A percentile compares a stretch with the other conserved stretches of the same genome.
Conservation (phyloP, 2,329 filamentous ascomycete genomes). For the Meredithiella fracta region DNA sequence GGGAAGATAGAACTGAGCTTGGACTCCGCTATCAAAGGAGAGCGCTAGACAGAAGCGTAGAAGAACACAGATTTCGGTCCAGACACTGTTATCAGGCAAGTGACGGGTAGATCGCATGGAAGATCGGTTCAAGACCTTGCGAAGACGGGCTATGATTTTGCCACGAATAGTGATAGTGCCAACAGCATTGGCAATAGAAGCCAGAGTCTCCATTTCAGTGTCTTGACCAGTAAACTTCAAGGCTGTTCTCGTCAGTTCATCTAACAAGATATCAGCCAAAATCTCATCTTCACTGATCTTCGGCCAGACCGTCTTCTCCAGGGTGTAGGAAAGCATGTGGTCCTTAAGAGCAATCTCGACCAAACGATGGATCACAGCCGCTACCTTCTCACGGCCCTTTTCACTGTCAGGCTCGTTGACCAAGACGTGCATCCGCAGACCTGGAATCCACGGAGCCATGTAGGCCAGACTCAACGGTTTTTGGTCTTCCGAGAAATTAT, state of each 20-base stretch:
- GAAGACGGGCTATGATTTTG: conserved; percentile 46
- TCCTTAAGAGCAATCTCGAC: conserved; percentile 49
- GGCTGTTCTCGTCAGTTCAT: conserved; percentile 45
- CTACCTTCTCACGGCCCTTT: conserved; percentile 48
- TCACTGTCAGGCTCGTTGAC: conserved; percentile 45
- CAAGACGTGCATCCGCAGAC: conserved; percentile 42
- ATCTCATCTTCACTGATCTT: conserved; percentile 47
- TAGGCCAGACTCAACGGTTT: conserved; percentile 50
- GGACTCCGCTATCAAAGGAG: conserved; percentile 51
- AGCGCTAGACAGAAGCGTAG: conserved; percentile 49
- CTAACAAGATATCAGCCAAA: conserved; percentile 48
- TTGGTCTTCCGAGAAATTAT: conserved; percentile 50
- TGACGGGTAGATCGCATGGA: conserved; percentile 49
- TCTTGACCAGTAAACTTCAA: conserved; percentile 27
- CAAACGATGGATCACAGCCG: conserved; percentile 45
- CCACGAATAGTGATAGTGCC: conserved; percentile 49
- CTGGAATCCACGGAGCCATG: conserved; percentile 52
- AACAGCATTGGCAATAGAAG: conserved; percentile 45
- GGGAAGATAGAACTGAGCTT: conserved; percentile 50
- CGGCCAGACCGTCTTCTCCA: conserved; percentile 53
- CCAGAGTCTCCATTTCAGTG: conserved; percentile 42
- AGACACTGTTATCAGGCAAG: conserved; percentile 50
- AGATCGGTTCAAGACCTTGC: conserved; percentile 50
- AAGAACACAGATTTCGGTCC: conserved; percentile 52
- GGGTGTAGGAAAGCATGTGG: conserved; percentile 37